A percentile compares a stretch with the other conserved stretches of the same genome.
Evolutionary conservation across 495 filamentous ascomycete genomes (phyloP).

Genomic region (Penicillium riverlandense): DNA sequence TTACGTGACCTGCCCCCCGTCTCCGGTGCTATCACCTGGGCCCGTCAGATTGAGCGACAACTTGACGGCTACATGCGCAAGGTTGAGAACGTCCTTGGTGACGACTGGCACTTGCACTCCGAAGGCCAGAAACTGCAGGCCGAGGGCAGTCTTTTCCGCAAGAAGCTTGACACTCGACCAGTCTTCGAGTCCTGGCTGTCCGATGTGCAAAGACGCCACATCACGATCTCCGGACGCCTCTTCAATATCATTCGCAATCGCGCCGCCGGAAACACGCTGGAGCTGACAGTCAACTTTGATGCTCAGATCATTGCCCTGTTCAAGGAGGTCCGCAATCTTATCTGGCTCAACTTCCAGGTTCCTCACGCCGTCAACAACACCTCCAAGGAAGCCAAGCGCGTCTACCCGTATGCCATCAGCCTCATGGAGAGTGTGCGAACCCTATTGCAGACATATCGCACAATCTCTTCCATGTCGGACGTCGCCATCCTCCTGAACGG

Average conservation of each 20-base stretch:
- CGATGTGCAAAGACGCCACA: conserved; percentile 77
- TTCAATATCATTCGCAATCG: conserved; percentile 86
- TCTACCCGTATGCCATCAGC: conserved; percentile 95
- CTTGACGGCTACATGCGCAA: conserved; percentile 95
- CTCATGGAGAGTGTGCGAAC: conserved; percentile 96
- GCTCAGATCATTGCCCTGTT: conserved; percentile 93
- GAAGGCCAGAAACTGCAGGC: conserved; percentile 90
- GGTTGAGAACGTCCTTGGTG: conserved; percentile 89
- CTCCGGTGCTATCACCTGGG: conserved; percentile 95
- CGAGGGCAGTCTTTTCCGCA: conserved; percentile 84
- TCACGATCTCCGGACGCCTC: conserved; percentile 83
- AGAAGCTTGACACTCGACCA: conserved; percentile 87
- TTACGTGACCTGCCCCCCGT: conserved; percentile 91
- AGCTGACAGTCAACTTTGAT: conserved; percentile 93
- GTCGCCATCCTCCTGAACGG: conserved; percentile 82
- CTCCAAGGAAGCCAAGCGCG: conserved; percentile 92
- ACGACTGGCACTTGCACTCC: conserved; percentile 86
- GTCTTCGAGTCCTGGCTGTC: conserved; percentile 94
- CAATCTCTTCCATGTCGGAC: conserved; percentile 74
- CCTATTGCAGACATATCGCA: conserved; percentile 74
- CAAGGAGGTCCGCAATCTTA: conserved; percentile 95
- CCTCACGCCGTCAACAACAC: conserved; percentile 91
- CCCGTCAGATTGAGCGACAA: conserved; percentile 91
- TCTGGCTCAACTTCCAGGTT: conserved; percentile 87
- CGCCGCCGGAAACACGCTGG: conserved; percentile 74